A percentile compares a stretch with the other conserved stretches of the same genome.
These are phyloP conservation scores for Anisodus tanguticus DNA, from an alignment of 257 asterid genomes.

Conservation along the genomic window DNA sequence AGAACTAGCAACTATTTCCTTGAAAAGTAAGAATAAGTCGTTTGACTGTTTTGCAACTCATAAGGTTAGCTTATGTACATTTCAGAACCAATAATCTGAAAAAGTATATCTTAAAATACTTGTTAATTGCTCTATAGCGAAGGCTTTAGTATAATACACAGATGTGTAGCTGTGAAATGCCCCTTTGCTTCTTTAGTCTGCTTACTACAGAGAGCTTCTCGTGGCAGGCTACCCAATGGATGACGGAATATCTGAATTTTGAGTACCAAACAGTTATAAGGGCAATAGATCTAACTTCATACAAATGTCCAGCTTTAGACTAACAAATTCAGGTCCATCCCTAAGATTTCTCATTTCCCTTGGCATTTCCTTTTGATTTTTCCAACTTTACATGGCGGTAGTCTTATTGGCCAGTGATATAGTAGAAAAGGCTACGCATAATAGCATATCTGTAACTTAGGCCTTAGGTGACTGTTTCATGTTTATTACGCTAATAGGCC, in stretches of 20 bases:
- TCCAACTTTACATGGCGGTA: not conserved
- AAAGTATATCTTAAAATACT: not conserved
- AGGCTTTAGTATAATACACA: not conserved
- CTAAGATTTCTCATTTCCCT: not conserved
- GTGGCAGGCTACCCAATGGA: not conserved
- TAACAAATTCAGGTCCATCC: not conserved
- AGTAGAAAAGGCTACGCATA: not conserved
- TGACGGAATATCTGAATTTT: not conserved
- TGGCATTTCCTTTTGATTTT: not conserved
- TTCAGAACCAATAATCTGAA: conserved; percentile 13
- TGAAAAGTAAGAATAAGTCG: not conserved
- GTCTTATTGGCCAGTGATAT: not conserved
- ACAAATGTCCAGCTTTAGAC: conserved; percentile 3
- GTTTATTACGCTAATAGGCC: not conserved
- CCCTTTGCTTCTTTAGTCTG: not conserved
- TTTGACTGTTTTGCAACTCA: not conserved
- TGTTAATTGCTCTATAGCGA: not conserved
- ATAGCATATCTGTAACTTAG: not conserved
- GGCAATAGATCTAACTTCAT: not conserved
- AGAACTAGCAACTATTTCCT: not conserved
- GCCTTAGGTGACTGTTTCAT: conserved; percentile 12
- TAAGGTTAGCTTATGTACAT: not conserved
- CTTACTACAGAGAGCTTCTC: not conserved
- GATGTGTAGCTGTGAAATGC: not conserved
- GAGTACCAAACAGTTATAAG: not conserved